Evolutionary conservation across 2,329 filamentous ascomycete genomes (phyloP), one percentile per base, ranked within the genome.

Genomic region (Ophiostoma fasciatum): DNA sequence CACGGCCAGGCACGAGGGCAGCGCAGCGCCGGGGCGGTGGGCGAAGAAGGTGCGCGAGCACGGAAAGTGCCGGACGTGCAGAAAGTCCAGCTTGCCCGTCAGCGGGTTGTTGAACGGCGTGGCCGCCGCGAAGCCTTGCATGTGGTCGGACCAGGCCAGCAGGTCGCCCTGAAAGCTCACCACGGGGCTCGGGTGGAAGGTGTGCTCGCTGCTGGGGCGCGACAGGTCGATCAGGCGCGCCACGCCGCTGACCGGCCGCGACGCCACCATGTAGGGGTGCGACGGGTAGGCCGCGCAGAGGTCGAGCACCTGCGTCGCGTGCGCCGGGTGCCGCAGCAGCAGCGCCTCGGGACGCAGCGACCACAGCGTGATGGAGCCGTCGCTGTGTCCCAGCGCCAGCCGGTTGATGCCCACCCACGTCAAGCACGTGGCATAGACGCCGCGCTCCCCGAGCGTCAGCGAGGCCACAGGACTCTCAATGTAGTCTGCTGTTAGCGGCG

Each of bases 361-460:
- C 70, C 70, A 75, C 10, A 74, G 53, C 15, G 60, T 59, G 25
- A 74, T 55, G 15, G 64, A 68, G 22, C 71, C 71, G 41, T 75
- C 71, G 0, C 60, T 62, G 47, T 73, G 68, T 33, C 68, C 71
- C 21, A 70, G 53, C 0, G 59, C 66, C 27, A 75, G 52, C 17
- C 68, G 63, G 46, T 74, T 74, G 43, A 61, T 59, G 40, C 62
- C 65, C 23, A 64, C 52, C 71, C 71, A 75, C 10, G 67, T 59
- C 35, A 74, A 59, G 40, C 63, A 61, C 13, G 67, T 71, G 20
- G 65, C 63, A 19, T 60, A 55, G 28, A 70, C 52, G 30, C 56
- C 55, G 37, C 63, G 56, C 48, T 74, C 68, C 12, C 60, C 53
- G 5, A 71, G 53, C 14, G 51, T 54, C 12, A 74, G 54, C 0